A percentile compares a stretch with the other conserved stretches of the same genome.
phyloP scores from a whole-genome alignment of 805 yeast genomes.

The Schwanniomyces vanrijiae region DNA sequence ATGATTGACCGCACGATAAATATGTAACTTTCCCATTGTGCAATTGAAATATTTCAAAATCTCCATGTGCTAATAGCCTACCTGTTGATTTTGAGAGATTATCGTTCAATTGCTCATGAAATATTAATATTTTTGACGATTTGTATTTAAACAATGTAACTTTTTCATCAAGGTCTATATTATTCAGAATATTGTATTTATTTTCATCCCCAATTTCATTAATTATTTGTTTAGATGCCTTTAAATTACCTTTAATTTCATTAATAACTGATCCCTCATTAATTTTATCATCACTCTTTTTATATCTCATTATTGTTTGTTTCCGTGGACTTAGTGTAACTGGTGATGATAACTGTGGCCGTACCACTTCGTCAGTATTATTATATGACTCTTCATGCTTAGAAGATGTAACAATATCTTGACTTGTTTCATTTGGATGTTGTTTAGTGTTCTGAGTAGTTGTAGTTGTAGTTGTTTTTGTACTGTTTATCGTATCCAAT shows the following conservation, averaged over 20 bases:
- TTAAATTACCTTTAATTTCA: slow-evolving; percentile 29
- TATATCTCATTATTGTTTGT: slow-evolving; percentile 39
- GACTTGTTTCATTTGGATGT: not conserved
- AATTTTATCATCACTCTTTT: slow-evolving; percentile 24
- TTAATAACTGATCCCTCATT: slow-evolving; percentile 19
- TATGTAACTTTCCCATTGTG: slow-evolving; percentile 59
- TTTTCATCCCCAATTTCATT: not conserved
- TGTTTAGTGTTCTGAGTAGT: not conserved
- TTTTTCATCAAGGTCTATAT: slow-evolving; percentile 34
- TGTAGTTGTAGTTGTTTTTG: not conserved
- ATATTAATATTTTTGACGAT: slow-evolving; percentile 34
- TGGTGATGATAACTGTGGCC: not conserved
- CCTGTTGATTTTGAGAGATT: slow-evolving; percentile 31
- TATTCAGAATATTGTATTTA: slow-evolving; percentile 5
- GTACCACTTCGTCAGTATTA: not conserved
- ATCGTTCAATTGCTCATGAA: slow-evolving; percentile 29
- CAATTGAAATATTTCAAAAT: slow-evolving; percentile 57
- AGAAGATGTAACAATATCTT: not conserved
- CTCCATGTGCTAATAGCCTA: slow-evolving; percentile 59
- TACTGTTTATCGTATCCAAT: not conserved
- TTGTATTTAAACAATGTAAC: slow-evolving; percentile 32
- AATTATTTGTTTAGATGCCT: slow-evolving; percentile 1
- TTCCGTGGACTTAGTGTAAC: slow-evolving; percentile 33
- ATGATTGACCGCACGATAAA: slow-evolving; percentile 61
- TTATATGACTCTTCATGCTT: not conserved